Conservation (phyloP, 805 yeast species). For the Ogataea chonburiensis region DNA sequence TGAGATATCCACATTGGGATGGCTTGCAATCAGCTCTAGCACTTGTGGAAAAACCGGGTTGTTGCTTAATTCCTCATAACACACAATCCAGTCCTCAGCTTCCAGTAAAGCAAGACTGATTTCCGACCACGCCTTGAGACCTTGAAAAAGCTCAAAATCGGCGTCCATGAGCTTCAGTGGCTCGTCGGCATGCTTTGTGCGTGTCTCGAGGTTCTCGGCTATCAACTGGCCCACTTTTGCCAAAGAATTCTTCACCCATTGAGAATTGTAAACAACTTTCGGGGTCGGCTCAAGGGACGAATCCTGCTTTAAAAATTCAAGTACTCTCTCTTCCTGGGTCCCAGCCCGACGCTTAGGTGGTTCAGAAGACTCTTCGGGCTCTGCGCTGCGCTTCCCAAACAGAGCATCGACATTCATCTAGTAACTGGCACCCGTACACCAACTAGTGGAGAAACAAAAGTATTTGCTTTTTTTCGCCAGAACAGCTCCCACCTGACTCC, state of each 20-base stretch:
- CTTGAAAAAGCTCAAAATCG: constrained; percentile 22
- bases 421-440: constrained; percentile 12
- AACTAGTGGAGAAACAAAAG: background rate
- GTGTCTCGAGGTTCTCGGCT: constrained; percentile 10
- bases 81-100: constrained; percentile 11
- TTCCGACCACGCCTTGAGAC: constrained; percentile 20
- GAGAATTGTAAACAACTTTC: constrained; percentile 8
- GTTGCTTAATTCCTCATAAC: constrained; percentile 7
- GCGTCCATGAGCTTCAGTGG: constrained; percentile 21
- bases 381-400: constrained; percentile 5
- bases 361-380: background rate
- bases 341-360: constrained; percentile 1
- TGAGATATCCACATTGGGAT: constrained; percentile 19
- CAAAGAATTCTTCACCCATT: constrained; percentile 16
- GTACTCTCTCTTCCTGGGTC: constrained; percentile 5
- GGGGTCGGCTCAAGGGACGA: background rate
- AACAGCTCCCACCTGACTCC: constrained; percentile 1
- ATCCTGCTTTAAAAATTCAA: constrained; percentile 13
- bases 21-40: constrained; percentile 15
- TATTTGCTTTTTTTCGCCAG: background rate
- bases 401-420: constrained; percentile 10
- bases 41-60: constrained; percentile 12
- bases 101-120: constrained; percentile 18
- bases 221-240: constrained; percentile 11
- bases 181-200: constrained; percentile 12